Conservation (phyloP, 2,329 filamentous ascomycete species). For the Fusarium sp. region DNA sequence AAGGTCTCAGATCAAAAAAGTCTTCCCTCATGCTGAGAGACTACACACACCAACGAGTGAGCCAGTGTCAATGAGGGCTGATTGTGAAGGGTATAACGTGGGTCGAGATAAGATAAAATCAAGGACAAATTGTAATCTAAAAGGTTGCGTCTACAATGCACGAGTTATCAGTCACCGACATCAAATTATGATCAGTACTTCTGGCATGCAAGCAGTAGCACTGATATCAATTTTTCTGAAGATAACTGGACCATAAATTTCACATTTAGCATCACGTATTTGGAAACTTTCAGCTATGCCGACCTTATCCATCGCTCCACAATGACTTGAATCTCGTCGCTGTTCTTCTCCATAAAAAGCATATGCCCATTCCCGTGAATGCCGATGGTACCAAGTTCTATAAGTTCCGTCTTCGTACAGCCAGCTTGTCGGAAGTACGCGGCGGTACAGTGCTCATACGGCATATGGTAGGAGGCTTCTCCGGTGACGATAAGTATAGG, state of each 20-base stretch:
- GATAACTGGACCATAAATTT: neutral
- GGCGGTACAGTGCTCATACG: slow-evolving; percentile 44
- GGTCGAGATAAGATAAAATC: too few relatives aligned
- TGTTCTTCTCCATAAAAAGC: slow-evolving; percentile 48
- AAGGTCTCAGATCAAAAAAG: too few relatives aligned
- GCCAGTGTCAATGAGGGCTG: too few relatives aligned
- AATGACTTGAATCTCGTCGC: slow-evolving; percentile 33
- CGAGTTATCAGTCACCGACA: too few relatives aligned
- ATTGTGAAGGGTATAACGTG: too few relatives aligned
- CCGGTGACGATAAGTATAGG: slow-evolving; percentile 43
- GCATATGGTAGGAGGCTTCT: slow-evolving; percentile 39
- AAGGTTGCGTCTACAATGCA: too few relatives aligned
- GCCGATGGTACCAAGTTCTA: slow-evolving; percentile 38
- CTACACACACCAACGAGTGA: too few relatives aligned
- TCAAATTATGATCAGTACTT: too few relatives aligned
- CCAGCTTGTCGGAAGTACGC: slow-evolving; percentile 43
- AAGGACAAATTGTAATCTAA: too few relatives aligned
- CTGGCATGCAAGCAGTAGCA: too few relatives aligned
- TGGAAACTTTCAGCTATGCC: neutral
- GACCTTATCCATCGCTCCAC: slow-evolving; percentile 37
- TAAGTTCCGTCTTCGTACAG: slow-evolving; percentile 36
- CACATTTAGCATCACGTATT: too few relatives aligned
- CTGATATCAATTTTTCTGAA: neutral
- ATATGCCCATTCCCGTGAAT: slow-evolving; percentile 47
- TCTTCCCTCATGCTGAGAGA: too few relatives aligned